These are phyloP conservation scores for Ordospora colligata DNA, from an alignment of 371 early-diverging fungal genomes.

Conservation along the genomic window DNA sequence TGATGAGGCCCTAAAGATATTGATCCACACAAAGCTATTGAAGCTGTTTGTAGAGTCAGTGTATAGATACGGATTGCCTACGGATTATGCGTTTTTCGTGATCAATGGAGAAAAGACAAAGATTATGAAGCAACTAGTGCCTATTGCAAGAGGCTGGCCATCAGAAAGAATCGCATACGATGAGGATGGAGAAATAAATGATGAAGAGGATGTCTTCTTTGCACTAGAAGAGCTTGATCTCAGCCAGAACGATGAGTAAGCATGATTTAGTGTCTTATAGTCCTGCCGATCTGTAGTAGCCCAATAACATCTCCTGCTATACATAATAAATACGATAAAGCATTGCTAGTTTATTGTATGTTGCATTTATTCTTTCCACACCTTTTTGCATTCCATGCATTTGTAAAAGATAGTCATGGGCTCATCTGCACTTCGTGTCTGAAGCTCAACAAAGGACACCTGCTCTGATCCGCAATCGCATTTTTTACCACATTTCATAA, in stretches of 20 bases:
- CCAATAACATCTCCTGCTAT: too few species aligned
- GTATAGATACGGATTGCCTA: conserved; percentile 27
- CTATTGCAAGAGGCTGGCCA: conserved; percentile 12
- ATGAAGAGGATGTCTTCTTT: not conserved
- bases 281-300: not conserved
- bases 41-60: conserved; percentile 19
- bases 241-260: not conserved
- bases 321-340: too few species aligned
- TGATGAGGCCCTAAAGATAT: not conserved
- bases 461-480: conserved; percentile 74
- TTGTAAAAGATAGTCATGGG: conserved; percentile 62
- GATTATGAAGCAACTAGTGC: not conserved
- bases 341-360: too few species aligned
- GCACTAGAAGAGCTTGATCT: not conserved
- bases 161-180: conserved; percentile 19
- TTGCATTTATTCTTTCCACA: conserved; percentile 57
- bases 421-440: conserved; percentile 92
- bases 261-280: not conserved
- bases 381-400: conserved; percentile 57
- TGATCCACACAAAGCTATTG: conserved; percentile 13
- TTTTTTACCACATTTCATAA: conserved; percentile 48
- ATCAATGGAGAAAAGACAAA: conserved; percentile 6
- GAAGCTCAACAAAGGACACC: conserved; percentile 84
- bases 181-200: conserved; percentile 2
- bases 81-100: conserved; percentile 16